phyloP scores from a whole-genome alignment of 2,329 filamentous ascomycete species.

The Torrubiellomyces zombiae region DNA sequence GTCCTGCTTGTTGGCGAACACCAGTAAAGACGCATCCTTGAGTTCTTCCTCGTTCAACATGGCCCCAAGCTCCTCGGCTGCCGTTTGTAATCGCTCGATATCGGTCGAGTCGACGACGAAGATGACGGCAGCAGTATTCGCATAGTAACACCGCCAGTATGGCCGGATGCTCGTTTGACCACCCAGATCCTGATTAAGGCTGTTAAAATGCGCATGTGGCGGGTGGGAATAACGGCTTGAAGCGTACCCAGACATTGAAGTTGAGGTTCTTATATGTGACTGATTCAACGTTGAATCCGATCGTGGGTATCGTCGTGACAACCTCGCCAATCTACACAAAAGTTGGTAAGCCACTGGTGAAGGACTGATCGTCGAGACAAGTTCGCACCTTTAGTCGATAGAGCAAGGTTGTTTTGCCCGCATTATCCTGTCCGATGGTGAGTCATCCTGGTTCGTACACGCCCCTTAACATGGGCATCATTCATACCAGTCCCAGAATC shows the following conservation, averaged over 20 bases:
- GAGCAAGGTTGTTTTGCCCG: slow-evolving; percentile 90
- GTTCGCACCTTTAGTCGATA: slow-evolving; percentile 75
- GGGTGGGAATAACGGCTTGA: neutral
- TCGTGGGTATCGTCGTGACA: slow-evolving; percentile 96
- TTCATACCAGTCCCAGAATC: slow-evolving; percentile 73
- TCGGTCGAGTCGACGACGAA: slow-evolving; percentile 98
- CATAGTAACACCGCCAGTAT: slow-evolving; percentile 99
- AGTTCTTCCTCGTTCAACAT: slow-evolving; percentile 98
- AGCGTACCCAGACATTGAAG: slow-evolving; percentile 89
- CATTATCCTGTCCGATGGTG: slow-evolving; percentile 57
- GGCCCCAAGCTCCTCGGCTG: slow-evolving; percentile 76
- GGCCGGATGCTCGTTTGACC: slow-evolving; percentile 97
- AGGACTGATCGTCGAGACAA: neutral
- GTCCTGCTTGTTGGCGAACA: slow-evolving; percentile 99
- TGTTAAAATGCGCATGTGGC: too few relatives aligned
- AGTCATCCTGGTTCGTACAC: slow-evolving; percentile 5
- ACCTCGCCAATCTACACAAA: slow-evolving; percentile 79
- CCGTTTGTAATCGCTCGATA: slow-evolving; percentile 85
- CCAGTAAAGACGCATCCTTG: slow-evolving; percentile 76
- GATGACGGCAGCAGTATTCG: slow-evolving; percentile 94
- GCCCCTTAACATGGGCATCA: neutral
- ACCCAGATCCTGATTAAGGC: slow-evolving; percentile 54
- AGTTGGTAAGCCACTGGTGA: neutral
- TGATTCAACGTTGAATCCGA: slow-evolving; percentile 98
- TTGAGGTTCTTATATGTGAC: slow-evolving; percentile 97